These are phyloP conservation scores for Kondoa subrosea DNA, from an alignment of 768 basidiomycete species.

Conservation along the genomic window DNA sequence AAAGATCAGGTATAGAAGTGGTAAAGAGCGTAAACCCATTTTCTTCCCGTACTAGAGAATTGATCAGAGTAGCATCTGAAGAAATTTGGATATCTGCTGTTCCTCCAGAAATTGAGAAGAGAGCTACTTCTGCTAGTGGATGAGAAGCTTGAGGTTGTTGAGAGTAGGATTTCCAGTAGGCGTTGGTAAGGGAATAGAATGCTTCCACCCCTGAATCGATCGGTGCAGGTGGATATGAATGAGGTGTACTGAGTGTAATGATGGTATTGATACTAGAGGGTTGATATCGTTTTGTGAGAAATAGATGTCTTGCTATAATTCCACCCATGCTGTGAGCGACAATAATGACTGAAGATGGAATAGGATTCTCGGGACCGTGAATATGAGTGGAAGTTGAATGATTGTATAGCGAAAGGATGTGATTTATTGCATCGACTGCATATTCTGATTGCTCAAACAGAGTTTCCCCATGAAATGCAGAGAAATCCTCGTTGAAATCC, in stretches of 20 bases:
- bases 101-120: conserved; percentile 78
- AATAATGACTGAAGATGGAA: conserved; percentile 48
- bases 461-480: conserved; percentile 82
- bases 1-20: conserved; percentile 70
- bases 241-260: conserved; percentile 93
- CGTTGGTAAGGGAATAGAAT: conserved; percentile 42
- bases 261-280: conserved; percentile 45
- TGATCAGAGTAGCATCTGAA: conserved; percentile 67
- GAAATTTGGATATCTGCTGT: conserved; percentile 79
- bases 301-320: conserved; percentile 62
- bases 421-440: conserved; percentile 50
- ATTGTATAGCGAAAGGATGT: conserved; percentile 64
- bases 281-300: conserved; percentile 41
- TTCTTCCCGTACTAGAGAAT: conserved; percentile 38
- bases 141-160: conserved; percentile 19
- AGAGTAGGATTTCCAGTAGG: conserved; percentile 41
- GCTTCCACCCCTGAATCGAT: conserved; percentile 63
- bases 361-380: conserved; percentile 14
- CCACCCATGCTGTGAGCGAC: conserved; percentile 98
- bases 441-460: conserved; percentile 65
- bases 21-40: conserved; percentile 47
- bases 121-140: conserved; percentile 15
- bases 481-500: conserved; percentile 93
- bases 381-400: conserved; percentile 15
- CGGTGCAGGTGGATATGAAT: conserved; percentile 67